A percentile compares a stretch with the other conserved stretches of the same genome.
Conservation (phyloP, 495 filamentous ascomycete species). For the Penicillium egyptiacum region DNA sequence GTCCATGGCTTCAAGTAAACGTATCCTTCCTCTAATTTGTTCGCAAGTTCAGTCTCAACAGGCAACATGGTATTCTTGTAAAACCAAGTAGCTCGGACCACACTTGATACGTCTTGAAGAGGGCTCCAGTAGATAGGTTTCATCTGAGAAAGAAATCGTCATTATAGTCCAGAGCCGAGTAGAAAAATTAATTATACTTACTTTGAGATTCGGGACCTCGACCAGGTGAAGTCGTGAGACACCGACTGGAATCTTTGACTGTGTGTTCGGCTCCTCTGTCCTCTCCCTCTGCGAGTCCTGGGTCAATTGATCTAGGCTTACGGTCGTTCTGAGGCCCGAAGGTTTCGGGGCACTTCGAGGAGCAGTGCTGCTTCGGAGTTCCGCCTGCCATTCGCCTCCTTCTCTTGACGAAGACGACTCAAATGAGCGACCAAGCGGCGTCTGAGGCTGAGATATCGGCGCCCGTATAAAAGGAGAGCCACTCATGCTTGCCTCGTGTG, state of each 20-base stretch:
- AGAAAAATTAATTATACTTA: slow-evolving; percentile 14
- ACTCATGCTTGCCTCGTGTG: slow-evolving; percentile 43
- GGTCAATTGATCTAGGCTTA: slow-evolving; percentile 25
- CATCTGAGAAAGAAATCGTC: slow-evolving; percentile 56
- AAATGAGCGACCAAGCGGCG: slow-evolving; percentile 35
- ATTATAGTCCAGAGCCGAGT: not conserved
- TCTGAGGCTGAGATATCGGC: slow-evolving; percentile 31
- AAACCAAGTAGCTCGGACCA: slow-evolving; percentile 92
- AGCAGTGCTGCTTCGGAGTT: slow-evolving; percentile 18
- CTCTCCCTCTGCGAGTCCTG: slow-evolving; percentile 19
- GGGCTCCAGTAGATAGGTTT: slow-evolving; percentile 98
- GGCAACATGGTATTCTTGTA: slow-evolving; percentile 93
- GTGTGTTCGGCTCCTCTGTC: slow-evolving; percentile 16
- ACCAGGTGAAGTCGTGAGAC: slow-evolving; percentile 69
- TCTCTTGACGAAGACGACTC: slow-evolving; percentile 34
- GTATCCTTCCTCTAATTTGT: slow-evolving; percentile 88
- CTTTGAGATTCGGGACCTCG: slow-evolving; percentile 52
- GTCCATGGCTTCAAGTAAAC: slow-evolving; percentile 84
- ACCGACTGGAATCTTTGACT: slow-evolving; percentile 63
- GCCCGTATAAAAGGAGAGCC: slow-evolving; percentile 46
- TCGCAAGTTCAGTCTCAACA: slow-evolving; percentile 83
- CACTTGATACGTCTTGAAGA: slow-evolving; percentile 82
- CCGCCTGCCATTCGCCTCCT: slow-evolving; percentile 30
- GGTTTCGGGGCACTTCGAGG: slow-evolving; percentile 27
- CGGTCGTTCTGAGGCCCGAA: slow-evolving; percentile 34